Base-by-base conservation (phyloP, 768 basidiomycete species). In the Podaxis sp. region DNA sequence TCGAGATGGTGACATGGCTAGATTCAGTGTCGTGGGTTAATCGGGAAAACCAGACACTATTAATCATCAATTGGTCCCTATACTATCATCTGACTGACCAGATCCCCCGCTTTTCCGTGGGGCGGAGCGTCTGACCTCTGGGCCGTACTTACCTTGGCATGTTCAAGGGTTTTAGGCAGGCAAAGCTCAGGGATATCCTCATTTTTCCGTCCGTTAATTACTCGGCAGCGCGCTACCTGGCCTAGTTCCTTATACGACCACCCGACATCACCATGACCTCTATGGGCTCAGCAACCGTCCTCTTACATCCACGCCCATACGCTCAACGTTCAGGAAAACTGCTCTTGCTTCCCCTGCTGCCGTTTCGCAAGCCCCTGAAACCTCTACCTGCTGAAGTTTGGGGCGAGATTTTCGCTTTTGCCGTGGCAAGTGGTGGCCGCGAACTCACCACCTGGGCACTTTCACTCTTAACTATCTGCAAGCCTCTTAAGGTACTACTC, bases 311-410 rank as follows among this genome's bases (percentile, higher is more conserved):
- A 14, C 81, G 91, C 61, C 89, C 87, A 1, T 86, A 85, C 65
- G 87, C 84, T 42, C 79, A 76, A 50, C 69, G 68, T 57, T 77
- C 88, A 14, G 87, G 89, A 50, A 77, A 77, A 32, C 77, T 92
- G 28, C 71, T 88, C 13, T 79, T 93, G 11, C 72, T 92, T 0
- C 90, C 90, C 14, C 78, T 93, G 16, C 78, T 91, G 11, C 89
- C 88, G 11, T 69, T 77, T 4, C 78, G 73, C 44, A 79, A 77
- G 25, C 78, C 79, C 16, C 63, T 79, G 51, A 83, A 80, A 62
- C 74, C 83, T 28, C 76, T 93, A 16, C 91, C 91, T 1, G 72
- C 75, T 3, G 91, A 92, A 73, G 68, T 92, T 62, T 92, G 91
- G 91, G 73, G 79, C 5, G 79, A 78, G 38, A 83, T 93, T 53